phyloP scores from a whole-genome alignment of 2,329 filamentous ascomycete species.

The Pseudogymnoascus sp. region DNA sequence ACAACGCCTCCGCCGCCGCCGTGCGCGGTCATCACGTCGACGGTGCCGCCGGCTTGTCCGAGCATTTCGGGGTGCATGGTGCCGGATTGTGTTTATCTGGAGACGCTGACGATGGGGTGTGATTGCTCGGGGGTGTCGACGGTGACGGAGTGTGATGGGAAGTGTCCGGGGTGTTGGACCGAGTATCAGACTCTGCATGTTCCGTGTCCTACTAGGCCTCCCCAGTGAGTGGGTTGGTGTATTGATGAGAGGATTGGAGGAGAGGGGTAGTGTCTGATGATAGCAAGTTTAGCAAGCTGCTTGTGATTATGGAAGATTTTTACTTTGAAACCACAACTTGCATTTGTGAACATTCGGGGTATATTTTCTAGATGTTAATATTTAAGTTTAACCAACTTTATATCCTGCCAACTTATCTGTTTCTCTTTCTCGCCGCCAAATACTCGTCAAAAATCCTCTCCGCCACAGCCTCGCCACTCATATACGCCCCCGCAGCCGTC shows the following conservation, averaged over 20 bases:
- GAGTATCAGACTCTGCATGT: neutral
- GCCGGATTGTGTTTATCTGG: neutral
- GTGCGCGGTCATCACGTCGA: neutral
- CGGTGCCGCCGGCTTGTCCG: neutral
- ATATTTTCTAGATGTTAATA: neutral
- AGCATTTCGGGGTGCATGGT: neutral
- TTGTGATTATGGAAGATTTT: neutral
- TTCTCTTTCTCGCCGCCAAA: slow-evolving; percentile 23
- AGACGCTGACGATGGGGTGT: neutral
- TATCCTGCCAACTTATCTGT: neutral
- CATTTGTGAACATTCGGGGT: neutral
- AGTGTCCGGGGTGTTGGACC: neutral
- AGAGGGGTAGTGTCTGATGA: neutral
- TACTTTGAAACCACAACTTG: neutral
- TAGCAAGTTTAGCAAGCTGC: neutral
- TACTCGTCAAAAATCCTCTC: slow-evolving; percentile 52
- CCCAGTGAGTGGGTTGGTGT: neutral
- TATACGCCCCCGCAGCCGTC: slow-evolving; percentile 84
- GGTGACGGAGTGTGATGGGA: slow-evolving; percentile 1
- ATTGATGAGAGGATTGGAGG: neutral
- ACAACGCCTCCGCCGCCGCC: neutral
- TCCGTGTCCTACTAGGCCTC: neutral
- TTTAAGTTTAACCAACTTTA: neutral
- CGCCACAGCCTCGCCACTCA: slow-evolving; percentile 76
- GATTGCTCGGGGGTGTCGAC: neutral